Percentiles rank a stretch among this genome's conserved stretches.
Conservation (phyloP, 768 basidiomycete genomes). For the Boletellus sp. region DNA sequence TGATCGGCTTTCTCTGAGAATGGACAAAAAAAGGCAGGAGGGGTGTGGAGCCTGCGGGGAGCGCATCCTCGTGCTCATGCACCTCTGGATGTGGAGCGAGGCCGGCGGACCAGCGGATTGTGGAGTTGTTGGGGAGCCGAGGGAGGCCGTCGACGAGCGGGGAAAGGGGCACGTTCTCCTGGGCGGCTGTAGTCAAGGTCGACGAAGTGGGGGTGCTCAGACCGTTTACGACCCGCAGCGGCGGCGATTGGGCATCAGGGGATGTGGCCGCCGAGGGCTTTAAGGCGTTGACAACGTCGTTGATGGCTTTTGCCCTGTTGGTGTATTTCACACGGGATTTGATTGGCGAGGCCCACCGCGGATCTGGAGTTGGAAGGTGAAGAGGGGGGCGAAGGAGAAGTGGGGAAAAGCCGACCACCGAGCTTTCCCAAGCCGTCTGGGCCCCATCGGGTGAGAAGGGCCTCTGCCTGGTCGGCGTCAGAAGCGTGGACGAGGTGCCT, state of each 20-base stretch:
- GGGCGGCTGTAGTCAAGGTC: slow-evolving; percentile 69
- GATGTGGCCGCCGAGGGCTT: slow-evolving; percentile 50
- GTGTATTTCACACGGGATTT: slow-evolving; percentile 68
- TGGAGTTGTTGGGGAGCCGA: slow-evolving; percentile 55
- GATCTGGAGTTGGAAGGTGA: slow-evolving; percentile 50
- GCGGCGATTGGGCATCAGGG: slow-evolving; percentile 41
- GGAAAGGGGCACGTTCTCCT: slow-evolving; percentile 56
- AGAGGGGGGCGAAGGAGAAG: slow-evolving; percentile 18
- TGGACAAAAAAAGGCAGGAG: slow-evolving; percentile 33
- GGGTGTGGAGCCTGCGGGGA: slow-evolving; percentile 17
- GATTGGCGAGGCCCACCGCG: slow-evolving; percentile 85
- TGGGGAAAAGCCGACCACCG: slow-evolving; percentile 54
- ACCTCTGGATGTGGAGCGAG: slow-evolving; percentile 65
- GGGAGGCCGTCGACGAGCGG: slow-evolving; percentile 46
- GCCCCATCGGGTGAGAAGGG: slow-evolving; percentile 82
- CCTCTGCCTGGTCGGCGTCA: slow-evolving; percentile 85
- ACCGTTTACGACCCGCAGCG: slow-evolving; percentile 78
- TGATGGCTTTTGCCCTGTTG: slow-evolving; percentile 69
- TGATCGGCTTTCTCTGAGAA: slow-evolving; percentile 55
- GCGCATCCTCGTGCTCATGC: slow-evolving; percentile 53
- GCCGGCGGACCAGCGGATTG: slow-evolving; percentile 55
- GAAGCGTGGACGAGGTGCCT: slow-evolving; percentile 91
- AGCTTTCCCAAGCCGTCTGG: slow-evolving; percentile 86
- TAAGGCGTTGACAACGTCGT: slow-evolving; percentile 70
- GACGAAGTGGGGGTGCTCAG: slow-evolving; percentile 68